Base-by-base conservation (phyloP, 768 basidiomycete genomes). In the Kwoniella sp. region DNA sequence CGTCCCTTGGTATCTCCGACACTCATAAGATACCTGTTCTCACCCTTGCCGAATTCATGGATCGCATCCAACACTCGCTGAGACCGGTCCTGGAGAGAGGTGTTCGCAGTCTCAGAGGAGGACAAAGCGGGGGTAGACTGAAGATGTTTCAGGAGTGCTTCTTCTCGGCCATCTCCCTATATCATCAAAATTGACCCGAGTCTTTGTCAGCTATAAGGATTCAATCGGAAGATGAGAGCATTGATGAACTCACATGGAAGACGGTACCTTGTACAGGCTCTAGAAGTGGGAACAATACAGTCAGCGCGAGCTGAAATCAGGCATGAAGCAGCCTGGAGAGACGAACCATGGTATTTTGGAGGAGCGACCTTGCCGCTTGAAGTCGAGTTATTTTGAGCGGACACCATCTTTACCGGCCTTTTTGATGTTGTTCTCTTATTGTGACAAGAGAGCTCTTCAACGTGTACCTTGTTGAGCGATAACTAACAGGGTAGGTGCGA, bases 11-110 rank as follows among this genome's bases (percentile, higher is more conserved):
- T 75, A n/a, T 75, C 74, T 7, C 77, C 77, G 21, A 79, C 76
- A 58, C 72, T 77, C 77, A 79, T 79, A 46, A 79, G 62, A 60
- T 79, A 79, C 29, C 72, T 61, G 48, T 77, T 77, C 67, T 74
- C 71, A 29, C 68, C 63, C 63, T 79, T 77, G 2, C 76, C 77
- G 54, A 76, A 79, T 49, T 76, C 70, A 56, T 79, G 74, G 21
- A 79, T 74, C 4, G 74, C 74, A 63, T 79, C 74, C 17, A 79
- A 67, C 1, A 79, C 77, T 22, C 73, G 58, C 58, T 79, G 75
- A 0, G 65, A 67, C 1, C 61, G 51, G 24, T 71, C 69, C n/a
- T 60, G 61, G 4, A 71, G 64, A 6, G 69, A 64, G 12, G 67
- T 36, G 24, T 15, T 27, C 17, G 68, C 51, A 1, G 69, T 70